A percentile compares a stretch with the other conserved stretches of the same genome.
Evolutionary conservation across 2,329 filamentous ascomycete genomes (phyloP).

Genomic region (Orbilia blumenaviensis): DNA sequence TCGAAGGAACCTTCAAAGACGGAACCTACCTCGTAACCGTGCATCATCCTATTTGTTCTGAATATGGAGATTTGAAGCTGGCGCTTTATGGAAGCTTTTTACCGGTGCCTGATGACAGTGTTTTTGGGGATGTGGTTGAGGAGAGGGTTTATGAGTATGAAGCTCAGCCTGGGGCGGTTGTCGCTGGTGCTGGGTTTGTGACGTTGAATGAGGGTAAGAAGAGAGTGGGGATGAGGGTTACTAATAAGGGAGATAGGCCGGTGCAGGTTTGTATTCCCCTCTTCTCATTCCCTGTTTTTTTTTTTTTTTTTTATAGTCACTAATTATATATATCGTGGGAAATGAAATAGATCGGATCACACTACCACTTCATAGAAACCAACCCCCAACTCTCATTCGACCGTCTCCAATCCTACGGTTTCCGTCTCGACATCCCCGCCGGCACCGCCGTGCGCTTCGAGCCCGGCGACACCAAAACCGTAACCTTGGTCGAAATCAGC

Average conservation of each 20-base stretch:
- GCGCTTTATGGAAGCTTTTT: conserved; percentile 92
- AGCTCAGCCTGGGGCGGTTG: conserved; percentile 79
- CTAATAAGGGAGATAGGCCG: conserved; percentile 85
- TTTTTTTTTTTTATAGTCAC: background rate
- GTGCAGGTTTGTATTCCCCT: conserved; percentile 72
- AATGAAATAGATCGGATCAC: conserved; percentile 74
- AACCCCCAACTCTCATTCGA: conserved; percentile 92
- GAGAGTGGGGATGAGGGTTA: conserved; percentile 78
- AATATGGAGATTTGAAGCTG: conserved; percentile 85
- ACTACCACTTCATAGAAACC: conserved; percentile 96
- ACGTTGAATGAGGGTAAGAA: conserved; percentile 76
- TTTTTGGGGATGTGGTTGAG: conserved; percentile 73
- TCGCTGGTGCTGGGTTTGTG: conserved; percentile 73
- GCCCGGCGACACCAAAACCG: conserved; percentile 89
- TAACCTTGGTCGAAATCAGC: conserved; percentile 86
- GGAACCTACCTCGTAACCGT: conserved; percentile 96
- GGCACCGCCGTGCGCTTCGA: conserved; percentile 94
- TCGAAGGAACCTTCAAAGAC: conserved; percentile 90
- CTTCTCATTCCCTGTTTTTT: too few species aligned
- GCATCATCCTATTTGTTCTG: conserved; percentile 83
- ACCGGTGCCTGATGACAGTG: conserved; percentile 74
- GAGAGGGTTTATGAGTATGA: conserved; percentile 71
- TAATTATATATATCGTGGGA: too few species aligned
- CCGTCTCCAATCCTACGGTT: conserved; percentile 81
- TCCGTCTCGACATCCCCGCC: conserved; percentile 85